phyloP scores from a whole-genome alignment of 495 filamentous ascomycete genomes.

The Jackrogersella multiformis region DNA sequence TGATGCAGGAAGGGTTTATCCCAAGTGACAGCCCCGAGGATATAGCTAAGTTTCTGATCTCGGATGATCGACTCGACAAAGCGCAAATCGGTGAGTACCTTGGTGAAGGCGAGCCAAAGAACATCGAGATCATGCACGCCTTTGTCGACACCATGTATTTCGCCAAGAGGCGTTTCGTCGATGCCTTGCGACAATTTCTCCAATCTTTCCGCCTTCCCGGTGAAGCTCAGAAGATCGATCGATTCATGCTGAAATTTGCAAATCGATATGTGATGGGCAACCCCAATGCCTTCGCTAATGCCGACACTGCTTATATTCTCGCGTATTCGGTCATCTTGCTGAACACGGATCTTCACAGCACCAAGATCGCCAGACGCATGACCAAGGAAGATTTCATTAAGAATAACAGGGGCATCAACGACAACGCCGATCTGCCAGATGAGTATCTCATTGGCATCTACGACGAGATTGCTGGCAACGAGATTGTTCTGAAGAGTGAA shows the following conservation, averaged over 20 bases:
- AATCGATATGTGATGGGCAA: slow-evolving; percentile 94
- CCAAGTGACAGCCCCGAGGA: slow-evolving; percentile 76
- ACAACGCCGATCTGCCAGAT: slow-evolving; percentile 90
- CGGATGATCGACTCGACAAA: slow-evolving; percentile 83
- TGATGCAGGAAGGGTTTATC: slow-evolving; percentile 88
- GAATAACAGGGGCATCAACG: slow-evolving; percentile 98
- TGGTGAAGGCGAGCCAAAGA: slow-evolving; percentile 89
- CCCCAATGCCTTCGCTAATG: slow-evolving; percentile 96
- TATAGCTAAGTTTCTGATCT: slow-evolving; percentile 83
- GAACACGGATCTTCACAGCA: slow-evolving; percentile 95
- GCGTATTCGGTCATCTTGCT: slow-evolving; percentile 96
- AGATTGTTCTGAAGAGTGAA: slow-evolving; percentile 95
- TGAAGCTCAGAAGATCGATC: slow-evolving; percentile 99
- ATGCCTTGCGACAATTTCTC: slow-evolving; percentile 87
- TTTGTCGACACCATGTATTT: slow-evolving; percentile 98
- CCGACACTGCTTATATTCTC: slow-evolving; percentile 95
- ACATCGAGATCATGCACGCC: slow-evolving; percentile 97
- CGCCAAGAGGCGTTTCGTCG: slow-evolving; percentile 89
- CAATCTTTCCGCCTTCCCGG: slow-evolving; percentile 95
- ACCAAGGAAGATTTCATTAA: slow-evolving; percentile 97
- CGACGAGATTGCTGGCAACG: slow-evolving; percentile 88
- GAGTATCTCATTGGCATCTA: slow-evolving; percentile 91
- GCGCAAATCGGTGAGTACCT: slow-evolving; percentile 92
- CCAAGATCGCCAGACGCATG: slow-evolving; percentile 87
- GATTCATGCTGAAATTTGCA: slow-evolving; percentile 99